Base-by-base conservation (phyloP, 2,329 filamentous ascomycete species). In the Xylaria polymorpha region DNA sequence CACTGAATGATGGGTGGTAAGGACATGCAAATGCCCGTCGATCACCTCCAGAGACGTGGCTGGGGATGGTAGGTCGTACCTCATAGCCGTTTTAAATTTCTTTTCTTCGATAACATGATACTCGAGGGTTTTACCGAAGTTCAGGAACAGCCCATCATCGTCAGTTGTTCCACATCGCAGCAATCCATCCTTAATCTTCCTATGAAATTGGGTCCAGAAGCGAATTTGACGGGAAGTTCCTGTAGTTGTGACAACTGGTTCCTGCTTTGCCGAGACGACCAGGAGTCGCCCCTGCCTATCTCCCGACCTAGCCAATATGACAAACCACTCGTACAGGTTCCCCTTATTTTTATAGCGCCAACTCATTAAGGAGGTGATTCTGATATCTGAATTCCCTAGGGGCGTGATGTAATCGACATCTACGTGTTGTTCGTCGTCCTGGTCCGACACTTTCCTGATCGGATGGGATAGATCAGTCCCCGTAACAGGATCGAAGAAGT, bases 301-400 rank as follows among this genome's bases (percentile, higher is more conserved):
- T 37, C 56, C 63, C 22, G 48, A 68, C 14, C 67, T 83, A 0
- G 87, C 88, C 4, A 87, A 84, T 12, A 92, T 84, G 15, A 93
- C 83, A 39, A 93, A 82, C 75, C 89, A 91, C 1, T 86, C 84
- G 78, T 90, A 91, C 0, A 80, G 84, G 64, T 85, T 87, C n/a
- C 82, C 83, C 44, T 87, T 83, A 64, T 87, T 86, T 39, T 82
- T 80, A 70, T 87, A 88, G 5, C 83, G 77, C 92, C 92, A 94
- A 69, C 92, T 89, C 1, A 85, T 78, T 8, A 94, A 78, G 0
- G 87, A 84, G 51, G 87, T 83, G 1, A 94, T 86, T 46, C 83
- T 84, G 70, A 92, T 89, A 0, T 86, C 86, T 0, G 79, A 71
- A 53, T 86, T 84, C 1, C 87, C 87, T 18, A 94, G 81, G 3